These are phyloP conservation scores for Xylaria sp. DNA, from an alignment of 2,329 filamentous ascomycete genomes.

Conservation along the genomic window DNA sequence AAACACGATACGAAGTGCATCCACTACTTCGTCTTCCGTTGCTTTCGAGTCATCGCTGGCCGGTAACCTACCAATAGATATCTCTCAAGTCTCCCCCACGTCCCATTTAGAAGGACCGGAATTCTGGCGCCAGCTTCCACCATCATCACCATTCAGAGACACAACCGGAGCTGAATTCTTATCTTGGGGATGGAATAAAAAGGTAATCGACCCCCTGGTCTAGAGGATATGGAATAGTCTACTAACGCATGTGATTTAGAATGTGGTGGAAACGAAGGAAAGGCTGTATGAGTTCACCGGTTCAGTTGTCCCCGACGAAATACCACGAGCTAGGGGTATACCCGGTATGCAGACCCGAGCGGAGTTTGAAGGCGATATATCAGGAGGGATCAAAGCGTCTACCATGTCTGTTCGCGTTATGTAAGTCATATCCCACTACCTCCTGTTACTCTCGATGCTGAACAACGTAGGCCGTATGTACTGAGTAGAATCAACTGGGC, in stretches of 20 bases:
- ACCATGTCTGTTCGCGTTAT: conserved; percentile 71
- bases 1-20: background rate
- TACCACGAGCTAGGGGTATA: conserved; percentile 54
- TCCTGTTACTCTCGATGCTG: conserved; percentile 10
- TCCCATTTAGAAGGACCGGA: conserved; percentile 11
- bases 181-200: conserved; percentile 43
- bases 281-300: conserved; percentile 62
- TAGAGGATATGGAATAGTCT: background rate
- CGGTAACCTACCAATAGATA: background rate
- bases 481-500: conserved; percentile 69
- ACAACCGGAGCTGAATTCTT: conserved; percentile 39
- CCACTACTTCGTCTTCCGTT: background rate
- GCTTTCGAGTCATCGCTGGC: background rate
- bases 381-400: conserved; percentile 62
- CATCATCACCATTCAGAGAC: conserved; percentile 31
- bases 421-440: conserved; percentile 48
- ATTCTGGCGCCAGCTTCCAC: conserved; percentile 42
- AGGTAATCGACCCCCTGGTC: conserved; percentile 29
- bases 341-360: conserved; percentile 58
- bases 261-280: conserved; percentile 60
- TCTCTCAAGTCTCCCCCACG: background rate
- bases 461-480: conserved; percentile 62
- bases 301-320: conserved; percentile 59
- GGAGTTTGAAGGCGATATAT: conserved; percentile 65
- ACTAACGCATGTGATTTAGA: conserved; percentile 43